Evolutionary conservation across 2,329 filamentous ascomycete species (phyloP).

Genomic region (Cercospora janseana): DNA sequence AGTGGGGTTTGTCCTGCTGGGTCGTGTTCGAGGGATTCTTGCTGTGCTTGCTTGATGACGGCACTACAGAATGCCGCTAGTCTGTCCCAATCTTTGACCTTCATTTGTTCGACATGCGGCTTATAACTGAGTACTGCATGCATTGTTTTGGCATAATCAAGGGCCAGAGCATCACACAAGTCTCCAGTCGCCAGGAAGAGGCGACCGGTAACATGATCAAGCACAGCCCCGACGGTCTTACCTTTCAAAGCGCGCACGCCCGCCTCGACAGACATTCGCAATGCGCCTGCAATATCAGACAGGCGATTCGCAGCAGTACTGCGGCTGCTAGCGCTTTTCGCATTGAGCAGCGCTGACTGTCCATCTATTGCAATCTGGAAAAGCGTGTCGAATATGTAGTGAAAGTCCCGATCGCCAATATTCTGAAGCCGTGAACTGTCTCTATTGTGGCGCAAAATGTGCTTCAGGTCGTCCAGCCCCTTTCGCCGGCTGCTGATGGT

Average conservation of each 20-base stretch:
- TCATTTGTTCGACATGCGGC: conserved; percentile 66
- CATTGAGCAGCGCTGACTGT: conserved; percentile 61
- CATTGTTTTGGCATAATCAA: conserved; percentile 77
- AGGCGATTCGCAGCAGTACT: conserved; percentile 55
- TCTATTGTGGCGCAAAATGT: conserved; percentile 56
- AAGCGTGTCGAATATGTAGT: conserved; percentile 75
- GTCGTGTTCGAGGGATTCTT: conserved; percentile 27
- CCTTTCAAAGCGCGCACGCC: conserved; percentile 61
- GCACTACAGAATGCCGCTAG: conserved; percentile 70
- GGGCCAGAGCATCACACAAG: conserved; percentile 66
- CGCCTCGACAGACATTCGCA: conserved; percentile 70
- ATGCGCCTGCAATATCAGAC: conserved; percentile 64
- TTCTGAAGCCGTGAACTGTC: conserved; percentile 42
- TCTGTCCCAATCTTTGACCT: conserved; percentile 62
- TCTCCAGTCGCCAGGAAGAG: conserved; percentile 55
- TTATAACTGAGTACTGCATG: conserved; percentile 67
- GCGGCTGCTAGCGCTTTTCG: conserved; percentile 45
- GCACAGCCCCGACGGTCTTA: conserved; percentile 74
- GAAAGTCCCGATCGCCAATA: conserved; percentile 74
- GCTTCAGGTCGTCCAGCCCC: conserved; percentile 56
- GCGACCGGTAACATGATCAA: conserved; percentile 78
- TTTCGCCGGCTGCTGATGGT: conserved; percentile 49
- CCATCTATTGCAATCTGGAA: conserved; percentile 69
- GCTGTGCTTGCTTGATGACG: conserved; percentile 47
- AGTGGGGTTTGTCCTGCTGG: conserved; percentile 9